A percentile compares a stretch with the other conserved stretches of the same genome.
Evolutionary conservation across 129 eudicot genomes (phyloP).

Genomic region (Smallanthus sonchifolius): DNA sequence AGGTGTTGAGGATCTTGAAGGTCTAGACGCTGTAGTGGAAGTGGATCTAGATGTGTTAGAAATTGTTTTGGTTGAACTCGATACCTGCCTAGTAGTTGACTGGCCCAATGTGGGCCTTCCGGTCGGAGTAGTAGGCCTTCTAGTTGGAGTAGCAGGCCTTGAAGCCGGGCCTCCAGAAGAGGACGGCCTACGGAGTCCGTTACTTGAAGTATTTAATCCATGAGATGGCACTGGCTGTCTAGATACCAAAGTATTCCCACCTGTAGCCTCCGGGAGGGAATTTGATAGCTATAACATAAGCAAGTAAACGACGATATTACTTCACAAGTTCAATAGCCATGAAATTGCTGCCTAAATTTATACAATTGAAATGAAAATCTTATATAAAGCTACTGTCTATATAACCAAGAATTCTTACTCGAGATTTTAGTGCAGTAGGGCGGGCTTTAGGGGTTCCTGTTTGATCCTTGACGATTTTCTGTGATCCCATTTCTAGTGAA

Average conservation of each 20-base stretch:
- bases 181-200: constrained; percentile 69
- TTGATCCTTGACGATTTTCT: constrained; percentile 50
- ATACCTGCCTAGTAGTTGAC: constrained; percentile 48
- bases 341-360: neutral
- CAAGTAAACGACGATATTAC: neutral
- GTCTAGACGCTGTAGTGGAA: constrained; percentile 43
- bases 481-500: constrained; percentile 85
- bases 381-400: constrained; percentile 3
- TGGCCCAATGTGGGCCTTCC: constrained; percentile 64
- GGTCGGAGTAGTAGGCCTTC: constrained; percentile 71
- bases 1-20: constrained; percentile 80
- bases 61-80: constrained; percentile 35
- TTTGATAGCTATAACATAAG: constrained; percentile 65
- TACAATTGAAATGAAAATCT: neutral
- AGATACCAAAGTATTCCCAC: constrained; percentile 49
- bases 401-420: constrained; percentile 51
- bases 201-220: constrained; percentile 41
- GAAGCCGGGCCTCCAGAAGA: constrained; percentile 79
- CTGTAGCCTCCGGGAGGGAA: constrained; percentile 57
- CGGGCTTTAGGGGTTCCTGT: constrained; percentile 78
- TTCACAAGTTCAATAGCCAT: neutral
- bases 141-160: constrained; percentile 81
- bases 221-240: constrained; percentile 60
- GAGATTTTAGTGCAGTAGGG: constrained; percentile 77
- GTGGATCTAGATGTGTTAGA: constrained; percentile 13